Base-by-base conservation (phyloP, 352 stramenopile genomes). In the Phytophthora megakarya region DNA sequence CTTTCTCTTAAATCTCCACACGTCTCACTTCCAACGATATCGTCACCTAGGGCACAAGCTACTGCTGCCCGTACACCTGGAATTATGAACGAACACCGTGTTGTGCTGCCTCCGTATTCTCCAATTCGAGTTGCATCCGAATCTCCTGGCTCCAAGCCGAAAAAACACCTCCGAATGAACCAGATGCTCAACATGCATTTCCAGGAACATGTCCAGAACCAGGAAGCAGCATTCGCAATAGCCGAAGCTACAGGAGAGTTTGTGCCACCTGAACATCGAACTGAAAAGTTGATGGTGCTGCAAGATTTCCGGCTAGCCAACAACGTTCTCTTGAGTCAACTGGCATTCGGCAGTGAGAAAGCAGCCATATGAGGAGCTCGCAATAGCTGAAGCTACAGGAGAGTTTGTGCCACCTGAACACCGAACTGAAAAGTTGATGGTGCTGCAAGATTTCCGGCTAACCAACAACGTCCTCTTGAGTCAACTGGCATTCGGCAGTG, bases 271-370 rank as follows among this genome's bases (percentile, higher is more conserved):
- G 45, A 70, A 0, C 48, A 57, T 21, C 53, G 46, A 47, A 52
- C 33, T 13, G 56, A 70, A 9, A 64, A 65, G 3, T 70, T 89
- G 22, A 46, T 47, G 13, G 73, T 90, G 3, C 28, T 90, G 5
- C 65, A 81, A 13, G 59, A 82, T 51, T 92, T 92, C 28, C 78
- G 79, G 5, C 42, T 72, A 9, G 52, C 76, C 9, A 89, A 88
- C 28, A 19, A 55, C 8, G 44, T 71, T 16, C 43, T 89, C 0
- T 18, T 88, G 37, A 70, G 49, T 13, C 80, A 72, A 16, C 75
- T n/a, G n/a, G n/a, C n/a, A n/a, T n/a, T n/a, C n/a, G n/a, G n/a
- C n/a, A n/a, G n/a, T n/a, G n/a, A 59, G 19, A 46, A 70, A 46
- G 67, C 46, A 59, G 57, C 43, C 28, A 38, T 67, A n/a, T n/a